Base-by-base conservation (phyloP, 225 moss, liverwort and hornwort species). In the Asterella californica region DNA sequence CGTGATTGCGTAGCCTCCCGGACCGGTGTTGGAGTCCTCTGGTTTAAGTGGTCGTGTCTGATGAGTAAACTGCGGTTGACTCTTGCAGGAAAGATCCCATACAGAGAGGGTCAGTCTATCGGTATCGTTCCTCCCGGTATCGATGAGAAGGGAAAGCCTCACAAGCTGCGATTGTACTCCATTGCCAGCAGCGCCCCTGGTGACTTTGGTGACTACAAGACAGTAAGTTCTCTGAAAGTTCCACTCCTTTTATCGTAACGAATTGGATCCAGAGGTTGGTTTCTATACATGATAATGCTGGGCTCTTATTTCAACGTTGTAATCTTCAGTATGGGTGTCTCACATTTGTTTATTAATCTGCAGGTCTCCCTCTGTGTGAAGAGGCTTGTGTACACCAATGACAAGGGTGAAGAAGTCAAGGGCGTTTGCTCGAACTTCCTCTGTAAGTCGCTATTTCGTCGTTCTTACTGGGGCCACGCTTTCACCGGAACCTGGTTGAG, bases 341-440 rank as follows among this genome's bases (percentile, higher is more conserved):
- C 0, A 57, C n/a, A 57, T 22, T 11, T 21, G 21, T 0, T 57
- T 5, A 19, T 57, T 19, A n/a, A 19, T 57, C 21, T 24, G 57
- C 74, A 86, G 86, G 86, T 86, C 8, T 91, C 90, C 0, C 61
- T 91, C 49, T 91, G 90, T 83, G 90, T 91, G 42, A 91, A 91
- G 84, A 89, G 90, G 73, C 87, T 91, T 11, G 90, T 91, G n/a
- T 91, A 91, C 78, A 70, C 81, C 32, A 89, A 91, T 74, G 87
- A 91, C 50, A 84, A 91, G 84, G 90, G 90, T 30, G 87, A 86
- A 76, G 90, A 89, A 72, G 74, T 91, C 11, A 91, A 91, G 80
- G 90, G 90, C 30, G 90, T 91, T 45, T 91, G 90, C 90, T 91
- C 90, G 67, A 91, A 91, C 79, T 91, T 83, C 70, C 87, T 91